These are phyloP conservation scores for Alternaria conjuncta DNA, from an alignment of 2,329 filamentous ascomycete species.

Conservation along the genomic window DNA sequence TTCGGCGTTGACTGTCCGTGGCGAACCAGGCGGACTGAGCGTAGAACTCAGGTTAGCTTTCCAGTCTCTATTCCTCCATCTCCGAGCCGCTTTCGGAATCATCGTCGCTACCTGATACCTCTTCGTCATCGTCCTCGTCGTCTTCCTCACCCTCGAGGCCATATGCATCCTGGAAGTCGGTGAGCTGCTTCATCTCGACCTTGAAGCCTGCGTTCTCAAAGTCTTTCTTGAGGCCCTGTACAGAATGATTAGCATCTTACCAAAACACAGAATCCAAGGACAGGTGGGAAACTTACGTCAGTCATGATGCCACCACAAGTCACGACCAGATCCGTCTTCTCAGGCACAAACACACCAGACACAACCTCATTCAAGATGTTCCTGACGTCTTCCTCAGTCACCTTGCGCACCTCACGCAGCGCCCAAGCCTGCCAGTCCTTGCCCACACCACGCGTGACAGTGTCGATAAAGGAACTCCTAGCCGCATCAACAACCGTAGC, in stretches of 20 bases:
- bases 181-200: conserved; percentile 74
- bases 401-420: conserved; percentile 76
- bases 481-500: conserved; percentile 84
- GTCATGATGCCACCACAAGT: conserved; percentile 86
- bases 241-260: background rate
- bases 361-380: conserved; percentile 76
- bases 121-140: conserved; percentile 65
- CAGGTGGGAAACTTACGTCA: conserved; percentile 66
- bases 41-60: background rate
- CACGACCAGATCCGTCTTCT: conserved; percentile 82
- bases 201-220: conserved; percentile 80
- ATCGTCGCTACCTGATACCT: conserved; percentile 59
- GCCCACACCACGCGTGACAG: conserved; percentile 77
- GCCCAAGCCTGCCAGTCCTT: conserved; percentile 80
- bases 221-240: conserved; percentile 74
- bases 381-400: conserved; percentile 78
- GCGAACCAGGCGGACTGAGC: background rate
- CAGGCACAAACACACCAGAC: conserved; percentile 78
- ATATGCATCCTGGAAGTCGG: conserved; percentile 88
- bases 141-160: conserved; percentile 71
- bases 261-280: background rate
- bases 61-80: conserved; percentile 29
- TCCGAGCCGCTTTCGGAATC: conserved; percentile 32
- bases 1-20: background rate
- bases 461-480: conserved; percentile 79